Evolutionary conservation across 2,329 filamentous ascomycete species (phyloP).

Genomic region (Beauveria sp.): DNA sequence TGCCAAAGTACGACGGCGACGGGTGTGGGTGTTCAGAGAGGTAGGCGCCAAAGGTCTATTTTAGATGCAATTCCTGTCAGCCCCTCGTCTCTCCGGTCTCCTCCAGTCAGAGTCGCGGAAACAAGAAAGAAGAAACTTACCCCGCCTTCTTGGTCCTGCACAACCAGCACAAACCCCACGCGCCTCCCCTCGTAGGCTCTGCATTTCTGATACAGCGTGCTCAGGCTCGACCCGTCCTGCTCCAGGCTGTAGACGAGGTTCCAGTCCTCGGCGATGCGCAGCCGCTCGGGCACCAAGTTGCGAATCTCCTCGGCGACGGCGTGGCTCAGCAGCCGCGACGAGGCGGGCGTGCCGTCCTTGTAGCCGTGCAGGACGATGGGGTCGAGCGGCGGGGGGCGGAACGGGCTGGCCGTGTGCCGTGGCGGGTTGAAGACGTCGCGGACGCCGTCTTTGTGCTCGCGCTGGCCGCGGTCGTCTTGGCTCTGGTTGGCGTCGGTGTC

Average conservation of each 20-base stretch:
- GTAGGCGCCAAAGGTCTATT: constrained; percentile 81
- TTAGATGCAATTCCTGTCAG: neutral
- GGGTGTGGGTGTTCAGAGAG: constrained; percentile 83
- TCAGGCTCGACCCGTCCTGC: constrained; percentile 80
- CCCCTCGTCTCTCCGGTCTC: neutral
- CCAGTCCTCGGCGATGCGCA: constrained; percentile 87
- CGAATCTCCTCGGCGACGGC: constrained; percentile 88
- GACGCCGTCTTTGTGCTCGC: constrained; percentile 37
- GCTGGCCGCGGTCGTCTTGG: constrained; percentile 19
- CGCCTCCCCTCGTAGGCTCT: constrained; percentile 58
- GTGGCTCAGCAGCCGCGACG: constrained; percentile 59
- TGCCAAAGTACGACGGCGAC: constrained; percentile 81
- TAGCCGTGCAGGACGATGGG: constrained; percentile 67
- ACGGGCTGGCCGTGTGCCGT: constrained; percentile 61
- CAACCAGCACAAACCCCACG: constrained; percentile 83
- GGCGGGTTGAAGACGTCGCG: constrained; percentile 47
- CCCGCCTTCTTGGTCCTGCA: constrained; percentile 68
- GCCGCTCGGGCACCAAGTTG: constrained; percentile 73
- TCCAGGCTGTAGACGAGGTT: constrained; percentile 80
- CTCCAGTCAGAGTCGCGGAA: neutral
- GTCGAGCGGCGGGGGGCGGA: constrained; percentile 82
- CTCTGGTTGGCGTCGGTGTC: constrained; percentile 23
- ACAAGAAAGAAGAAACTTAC: constrained; percentile 35
- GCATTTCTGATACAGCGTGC: constrained; percentile 77
- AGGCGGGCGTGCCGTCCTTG: constrained; percentile 47